These are phyloP conservation scores for Tolypocladium inflatum DNA, from an alignment of 2,329 filamentous ascomycete genomes.

Conservation along the genomic window DNA sequence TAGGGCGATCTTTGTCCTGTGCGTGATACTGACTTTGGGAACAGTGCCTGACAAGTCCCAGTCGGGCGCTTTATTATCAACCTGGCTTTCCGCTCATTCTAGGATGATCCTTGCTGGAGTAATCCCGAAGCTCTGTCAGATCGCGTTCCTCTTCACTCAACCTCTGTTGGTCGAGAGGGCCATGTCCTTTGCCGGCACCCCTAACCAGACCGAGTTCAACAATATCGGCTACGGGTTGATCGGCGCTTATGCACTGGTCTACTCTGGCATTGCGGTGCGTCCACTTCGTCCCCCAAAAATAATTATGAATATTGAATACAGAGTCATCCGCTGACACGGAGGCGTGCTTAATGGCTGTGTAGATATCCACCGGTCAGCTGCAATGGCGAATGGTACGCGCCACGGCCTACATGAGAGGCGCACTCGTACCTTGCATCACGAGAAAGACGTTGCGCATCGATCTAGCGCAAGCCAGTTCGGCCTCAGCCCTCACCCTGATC, in stretches of 20 bases:
- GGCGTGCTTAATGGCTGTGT: too few relatives aligned
- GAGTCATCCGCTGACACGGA: too few relatives aligned
- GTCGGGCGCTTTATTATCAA: neutral
- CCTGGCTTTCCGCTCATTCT: too few relatives aligned
- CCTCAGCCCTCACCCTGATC: conserved; percentile 36
- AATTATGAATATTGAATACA: too few relatives aligned
- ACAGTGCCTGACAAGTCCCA: too few relatives aligned
- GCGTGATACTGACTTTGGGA: too few relatives aligned
- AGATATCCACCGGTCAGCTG: too few relatives aligned
- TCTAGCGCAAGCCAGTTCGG: conserved; percentile 14
- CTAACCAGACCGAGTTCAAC: neutral
- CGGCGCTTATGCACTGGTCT: conserved; percentile 29
- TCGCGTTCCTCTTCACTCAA: neutral
- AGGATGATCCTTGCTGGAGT: neutral
- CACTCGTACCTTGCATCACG: conserved; percentile 11
- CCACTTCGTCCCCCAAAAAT: conserved; percentile 10
- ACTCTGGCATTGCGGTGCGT: conserved; percentile 28
- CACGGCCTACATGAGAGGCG: conserved; percentile 26
- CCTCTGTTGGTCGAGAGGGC: neutral
- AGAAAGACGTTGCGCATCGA: conserved; percentile 20
- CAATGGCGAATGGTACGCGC: conserved; percentile 18
- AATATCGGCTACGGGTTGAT: conserved; percentile 30
- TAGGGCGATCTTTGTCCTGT: too few relatives aligned
- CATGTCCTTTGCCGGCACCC: neutral
- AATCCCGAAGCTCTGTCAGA: neutral